These are phyloP conservation scores for Pseudocercospora ulei DNA, from an alignment of 2,329 filamentous ascomycete species.

Conservation along the genomic window DNA sequence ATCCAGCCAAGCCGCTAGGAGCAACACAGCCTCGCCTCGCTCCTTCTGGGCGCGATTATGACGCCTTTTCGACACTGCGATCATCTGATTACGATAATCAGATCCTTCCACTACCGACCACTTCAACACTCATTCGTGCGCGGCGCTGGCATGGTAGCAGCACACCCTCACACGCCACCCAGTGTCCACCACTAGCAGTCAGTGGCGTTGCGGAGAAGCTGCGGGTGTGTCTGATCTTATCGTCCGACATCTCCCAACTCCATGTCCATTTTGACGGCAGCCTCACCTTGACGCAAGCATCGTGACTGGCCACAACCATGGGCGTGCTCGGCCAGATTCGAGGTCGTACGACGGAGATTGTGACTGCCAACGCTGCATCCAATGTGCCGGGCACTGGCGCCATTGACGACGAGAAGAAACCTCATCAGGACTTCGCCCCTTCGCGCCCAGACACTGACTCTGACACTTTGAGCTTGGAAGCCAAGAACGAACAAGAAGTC, in stretches of 20 bases:
- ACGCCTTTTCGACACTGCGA: background rate
- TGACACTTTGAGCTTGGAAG: conserved; percentile 29
- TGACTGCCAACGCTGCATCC: conserved; percentile 10
- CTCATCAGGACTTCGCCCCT: background rate
- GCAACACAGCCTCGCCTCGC: no score
- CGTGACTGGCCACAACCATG: conserved; percentile 5
- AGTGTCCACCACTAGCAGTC: background rate
- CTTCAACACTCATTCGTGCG: conserved; percentile 6
- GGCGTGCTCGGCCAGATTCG: conserved; percentile 14
- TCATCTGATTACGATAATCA: conserved; percentile 7
- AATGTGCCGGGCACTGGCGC: background rate
- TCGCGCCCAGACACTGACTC: conserved; percentile 9
- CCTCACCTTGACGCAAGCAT: background rate
- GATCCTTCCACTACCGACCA: conserved; percentile 5
- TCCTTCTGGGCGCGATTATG: background rate
- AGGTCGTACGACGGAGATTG: conserved; percentile 14
- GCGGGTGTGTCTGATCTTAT: conserved; percentile 7
- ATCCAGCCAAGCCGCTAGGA: background rate
- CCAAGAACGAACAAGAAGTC: conserved; percentile 30
- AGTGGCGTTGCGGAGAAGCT: conserved; percentile 3
- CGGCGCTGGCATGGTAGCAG: conserved; percentile 3
- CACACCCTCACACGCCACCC: conserved; percentile 5
- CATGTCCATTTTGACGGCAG: background rate
- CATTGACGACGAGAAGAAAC: conserved; percentile 11
- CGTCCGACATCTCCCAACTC: conserved; percentile 9